These are phyloP conservation scores for Verticillium dahliae DNA, from an alignment of 2,329 filamentous ascomycete species.

Conservation along the genomic window DNA sequence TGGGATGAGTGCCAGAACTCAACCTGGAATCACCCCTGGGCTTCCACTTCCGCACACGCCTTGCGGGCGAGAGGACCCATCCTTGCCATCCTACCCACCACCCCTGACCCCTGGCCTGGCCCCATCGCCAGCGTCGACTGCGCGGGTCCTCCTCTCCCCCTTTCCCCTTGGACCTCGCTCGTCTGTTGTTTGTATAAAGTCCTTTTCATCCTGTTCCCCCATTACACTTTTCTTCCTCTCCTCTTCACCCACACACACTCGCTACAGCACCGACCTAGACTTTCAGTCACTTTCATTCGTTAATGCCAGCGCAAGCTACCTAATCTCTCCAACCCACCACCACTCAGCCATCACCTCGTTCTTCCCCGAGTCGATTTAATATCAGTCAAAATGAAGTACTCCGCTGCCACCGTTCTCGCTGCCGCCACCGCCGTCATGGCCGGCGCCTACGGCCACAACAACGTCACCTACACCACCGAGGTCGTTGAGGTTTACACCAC, in stretches of 20 bases:
- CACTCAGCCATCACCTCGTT: slow-evolving; percentile 14
- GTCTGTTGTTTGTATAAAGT: slow-evolving; percentile 39
- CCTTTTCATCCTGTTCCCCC: slow-evolving; percentile 29
- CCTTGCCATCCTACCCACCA: neutral
- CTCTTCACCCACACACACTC: slow-evolving; percentile 45
- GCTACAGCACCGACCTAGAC: slow-evolving; percentile 39
- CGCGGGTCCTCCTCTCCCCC: slow-evolving; percentile 1
- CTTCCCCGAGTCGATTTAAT: slow-evolving; percentile 23
- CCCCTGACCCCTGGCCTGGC: neutral
- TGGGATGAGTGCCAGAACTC: neutral
- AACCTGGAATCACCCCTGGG: neutral
- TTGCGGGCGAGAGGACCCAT: neutral
- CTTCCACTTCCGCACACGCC: neutral
- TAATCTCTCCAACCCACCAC: slow-evolving; percentile 23
- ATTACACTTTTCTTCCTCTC: slow-evolving; percentile 23
- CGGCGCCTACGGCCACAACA: slow-evolving; percentile 19
- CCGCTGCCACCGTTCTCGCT: slow-evolving; percentile 44
- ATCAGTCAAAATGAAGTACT: slow-evolving; percentile 61
- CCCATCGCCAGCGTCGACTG: slow-evolving; percentile 6
- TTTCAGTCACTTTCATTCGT: slow-evolving; percentile 55
- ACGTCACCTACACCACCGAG: slow-evolving; percentile 57
- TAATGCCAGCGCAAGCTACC: slow-evolving; percentile 23
- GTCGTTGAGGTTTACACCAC: slow-evolving; percentile 61
- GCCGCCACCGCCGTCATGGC: slow-evolving; percentile 40
- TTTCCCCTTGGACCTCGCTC: slow-evolving; percentile 3